Conservation (phyloP, 2,329 filamentous ascomycete species). For the Venturia pyrina region DNA sequence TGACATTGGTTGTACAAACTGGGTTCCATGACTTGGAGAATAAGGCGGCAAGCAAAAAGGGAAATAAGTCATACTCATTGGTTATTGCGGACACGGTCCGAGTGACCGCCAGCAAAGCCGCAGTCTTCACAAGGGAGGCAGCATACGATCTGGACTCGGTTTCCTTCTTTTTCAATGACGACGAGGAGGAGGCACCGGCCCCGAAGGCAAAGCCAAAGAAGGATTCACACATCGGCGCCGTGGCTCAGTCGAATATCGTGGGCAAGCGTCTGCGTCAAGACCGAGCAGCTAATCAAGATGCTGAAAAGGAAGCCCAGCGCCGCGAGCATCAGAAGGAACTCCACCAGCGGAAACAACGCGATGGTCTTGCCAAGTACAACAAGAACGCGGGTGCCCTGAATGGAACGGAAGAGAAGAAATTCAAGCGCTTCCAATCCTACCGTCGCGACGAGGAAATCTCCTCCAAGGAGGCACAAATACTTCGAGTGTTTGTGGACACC, state of each 20-base stretch:
- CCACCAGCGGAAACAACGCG: constrained; percentile 76
- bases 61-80: constrained; percentile 79
- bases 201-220: constrained; percentile 85
- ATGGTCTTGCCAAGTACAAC: constrained; percentile 75
- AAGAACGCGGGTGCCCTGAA: constrained; percentile 78
- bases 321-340: constrained; percentile 89
- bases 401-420: constrained; percentile 91
- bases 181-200: constrained; percentile 73
- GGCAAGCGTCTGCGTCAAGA: constrained; percentile 88
- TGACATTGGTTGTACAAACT: constrained; percentile 88
- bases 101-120: constrained; percentile 65
- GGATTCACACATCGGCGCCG: constrained; percentile 70
- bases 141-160: constrained; percentile 86
- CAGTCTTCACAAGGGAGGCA: constrained; percentile 89
- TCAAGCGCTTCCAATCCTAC: constrained; percentile 98
- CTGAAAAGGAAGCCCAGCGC: constrained; percentile 78
- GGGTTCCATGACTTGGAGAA: constrained; percentile 87
- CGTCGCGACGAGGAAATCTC: constrained; percentile 96
- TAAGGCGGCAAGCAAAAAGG: constrained; percentile 76
- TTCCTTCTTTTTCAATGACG: constrained; percentile 98
- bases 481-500: constrained; percentile 82
- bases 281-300: constrained; percentile 75
- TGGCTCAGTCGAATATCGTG: constrained; percentile 91
- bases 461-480: constrained; percentile 58
- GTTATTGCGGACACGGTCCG: constrained; percentile 89